These are phyloP conservation scores for Fusarium solani-melongenae DNA, from an alignment of 2,329 filamentous ascomycete species.

Conservation along the genomic window DNA sequence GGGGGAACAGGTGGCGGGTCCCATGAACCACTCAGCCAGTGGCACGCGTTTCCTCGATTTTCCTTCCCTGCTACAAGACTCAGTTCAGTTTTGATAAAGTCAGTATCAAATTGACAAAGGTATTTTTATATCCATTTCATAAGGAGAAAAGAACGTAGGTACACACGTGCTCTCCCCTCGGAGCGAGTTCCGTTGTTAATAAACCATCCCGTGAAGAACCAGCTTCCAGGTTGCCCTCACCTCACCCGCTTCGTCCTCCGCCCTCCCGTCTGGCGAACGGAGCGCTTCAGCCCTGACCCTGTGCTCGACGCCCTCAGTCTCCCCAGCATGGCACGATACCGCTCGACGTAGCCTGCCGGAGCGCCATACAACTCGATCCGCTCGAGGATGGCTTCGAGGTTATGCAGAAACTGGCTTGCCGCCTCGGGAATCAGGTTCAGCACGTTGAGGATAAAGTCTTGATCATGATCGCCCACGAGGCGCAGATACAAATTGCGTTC, in stretches of 20 bases:
- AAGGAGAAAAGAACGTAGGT: slow-evolving; percentile 3
- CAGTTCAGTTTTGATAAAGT: neutral
- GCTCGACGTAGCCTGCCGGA: slow-evolving; percentile 50
- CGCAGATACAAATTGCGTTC: slow-evolving; percentile 61
- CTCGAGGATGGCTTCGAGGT: slow-evolving; percentile 49
- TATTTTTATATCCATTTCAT: slow-evolving; percentile 11
- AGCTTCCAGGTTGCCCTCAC: slow-evolving; percentile 30
- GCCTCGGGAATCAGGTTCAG: slow-evolving; percentile 57
- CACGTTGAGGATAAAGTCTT: slow-evolving; percentile 58
- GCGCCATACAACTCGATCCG: slow-evolving; percentile 49
- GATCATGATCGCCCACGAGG: slow-evolving; percentile 58
- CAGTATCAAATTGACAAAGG: neutral
- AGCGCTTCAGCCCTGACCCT: slow-evolving; percentile 48
- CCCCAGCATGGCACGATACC: slow-evolving; percentile 47
- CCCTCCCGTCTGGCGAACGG: slow-evolving; percentile 39
- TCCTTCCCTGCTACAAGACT: neutral
- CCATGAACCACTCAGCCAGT: neutral
- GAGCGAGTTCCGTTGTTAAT: neutral
- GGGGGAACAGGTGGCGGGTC: neutral
- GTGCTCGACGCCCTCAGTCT: slow-evolving; percentile 45
- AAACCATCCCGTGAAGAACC: neutral
- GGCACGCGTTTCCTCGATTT: neutral
- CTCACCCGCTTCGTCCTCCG: slow-evolving; percentile 50
- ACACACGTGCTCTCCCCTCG: neutral
- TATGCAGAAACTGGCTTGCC: slow-evolving; percentile 56